Conservation (phyloP, 139 green algal species). For the Chlorella sp. region DNA sequence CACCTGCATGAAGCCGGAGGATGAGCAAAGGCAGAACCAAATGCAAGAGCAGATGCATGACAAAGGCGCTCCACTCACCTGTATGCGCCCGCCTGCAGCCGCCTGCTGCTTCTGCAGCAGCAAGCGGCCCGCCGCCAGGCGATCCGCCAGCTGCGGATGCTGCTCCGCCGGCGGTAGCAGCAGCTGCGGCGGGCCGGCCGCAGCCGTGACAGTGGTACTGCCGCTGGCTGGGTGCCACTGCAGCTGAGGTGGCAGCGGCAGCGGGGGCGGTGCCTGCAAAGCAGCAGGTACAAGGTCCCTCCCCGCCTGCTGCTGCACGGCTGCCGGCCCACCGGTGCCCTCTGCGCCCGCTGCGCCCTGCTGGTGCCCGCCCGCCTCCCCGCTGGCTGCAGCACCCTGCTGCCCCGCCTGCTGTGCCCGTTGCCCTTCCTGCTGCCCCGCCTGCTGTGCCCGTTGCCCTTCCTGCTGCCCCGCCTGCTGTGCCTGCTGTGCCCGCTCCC, state of each 20-base stretch:
- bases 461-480: not conserved
- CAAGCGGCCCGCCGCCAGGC: slow-evolving; percentile 1
- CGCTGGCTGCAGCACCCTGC: not conserved
- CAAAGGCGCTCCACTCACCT: not conserved
- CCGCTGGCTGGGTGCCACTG: slow-evolving; percentile 3
- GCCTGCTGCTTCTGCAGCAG: slow-evolving; percentile 23
- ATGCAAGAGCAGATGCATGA: not conserved
- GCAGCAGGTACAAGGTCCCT: not conserved
- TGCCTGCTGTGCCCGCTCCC: not conserved
- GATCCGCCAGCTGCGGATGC: not conserved
- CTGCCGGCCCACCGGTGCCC: not conserved
- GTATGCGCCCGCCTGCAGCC: not conserved
- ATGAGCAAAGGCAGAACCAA: not conserved
- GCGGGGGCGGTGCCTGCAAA: not conserved
- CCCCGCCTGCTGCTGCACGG: not conserved
- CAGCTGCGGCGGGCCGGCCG: slow-evolving; percentile 10
- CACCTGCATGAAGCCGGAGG: not conserved
- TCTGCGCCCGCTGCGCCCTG: not conserved
- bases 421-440: slow-evolving; percentile 13
- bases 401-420: not conserved
- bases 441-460: not conserved
- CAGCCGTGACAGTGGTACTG: not conserved
- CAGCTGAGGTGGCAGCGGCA: slow-evolving; percentile 3
- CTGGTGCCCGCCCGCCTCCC: not conserved
- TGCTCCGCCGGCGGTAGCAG: not conserved